phyloP scores from a whole-genome alignment of 2,329 filamentous ascomycete species.

The Cladosporium cucumerinum region DNA sequence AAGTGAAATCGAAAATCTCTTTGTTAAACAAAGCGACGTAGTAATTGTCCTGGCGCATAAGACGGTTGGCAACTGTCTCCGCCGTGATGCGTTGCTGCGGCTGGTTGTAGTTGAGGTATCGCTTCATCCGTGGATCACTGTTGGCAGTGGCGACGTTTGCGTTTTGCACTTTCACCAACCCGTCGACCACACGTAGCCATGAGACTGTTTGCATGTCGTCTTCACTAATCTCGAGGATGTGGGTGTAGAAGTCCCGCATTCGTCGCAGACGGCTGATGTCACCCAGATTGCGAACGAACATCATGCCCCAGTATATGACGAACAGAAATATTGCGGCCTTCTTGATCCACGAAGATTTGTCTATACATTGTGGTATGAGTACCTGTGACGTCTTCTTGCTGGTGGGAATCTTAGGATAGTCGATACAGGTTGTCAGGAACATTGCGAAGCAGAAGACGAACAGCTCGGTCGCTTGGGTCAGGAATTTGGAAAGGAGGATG shows the following conservation, averaged over 20 bases:
- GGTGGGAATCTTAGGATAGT: slow-evolving; percentile 69
- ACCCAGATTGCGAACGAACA: slow-evolving; percentile 65
- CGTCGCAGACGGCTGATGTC: slow-evolving; percentile 62
- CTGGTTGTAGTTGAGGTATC: slow-evolving; percentile 55
- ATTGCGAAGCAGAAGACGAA: slow-evolving; percentile 82
- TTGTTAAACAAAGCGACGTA: slow-evolving; percentile 97
- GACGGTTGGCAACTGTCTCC: slow-evolving; percentile 90
- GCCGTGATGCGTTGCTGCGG: slow-evolving; percentile 82
- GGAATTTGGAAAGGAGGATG: slow-evolving; percentile 67
- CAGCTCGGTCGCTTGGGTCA: slow-evolving; percentile 75
- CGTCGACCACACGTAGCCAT: slow-evolving; percentile 85
- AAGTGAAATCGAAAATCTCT: slow-evolving; percentile 80
- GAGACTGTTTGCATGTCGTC: slow-evolving; percentile 90
- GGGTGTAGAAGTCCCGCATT: slow-evolving; percentile 80
- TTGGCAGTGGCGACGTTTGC: slow-evolving; percentile 80
- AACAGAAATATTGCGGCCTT: slow-evolving; percentile 80
- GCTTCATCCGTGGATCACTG: slow-evolving; percentile 56
- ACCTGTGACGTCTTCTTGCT: slow-evolving; percentile 61
- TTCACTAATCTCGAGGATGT: slow-evolving; percentile 78
- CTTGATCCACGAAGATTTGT: slow-evolving; percentile 68
- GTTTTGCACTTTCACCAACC: slow-evolving; percentile 79
- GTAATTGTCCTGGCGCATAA: slow-evolving; percentile 97
- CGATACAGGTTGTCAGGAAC: slow-evolving; percentile 79
- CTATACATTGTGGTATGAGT: slow-evolving; percentile 70
- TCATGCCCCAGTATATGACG: slow-evolving; percentile 80